A percentile compares a stretch with the other conserved stretches of the same genome.
Conservation (phyloP, 1,284 basidiomycete genomes). For the Rhizoctonia solani region DNA sequence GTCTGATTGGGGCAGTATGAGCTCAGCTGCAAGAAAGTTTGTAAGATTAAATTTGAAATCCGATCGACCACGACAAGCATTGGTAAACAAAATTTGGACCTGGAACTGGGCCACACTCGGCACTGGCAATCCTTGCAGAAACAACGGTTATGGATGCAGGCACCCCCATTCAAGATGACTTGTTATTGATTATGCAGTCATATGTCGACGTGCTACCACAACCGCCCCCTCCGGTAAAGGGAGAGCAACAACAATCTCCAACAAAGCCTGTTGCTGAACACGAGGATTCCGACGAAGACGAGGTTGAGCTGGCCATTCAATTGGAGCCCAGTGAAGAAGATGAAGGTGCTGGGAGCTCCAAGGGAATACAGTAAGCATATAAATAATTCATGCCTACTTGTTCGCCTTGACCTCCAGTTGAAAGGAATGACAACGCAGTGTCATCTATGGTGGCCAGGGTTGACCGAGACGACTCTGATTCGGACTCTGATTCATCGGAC, state of each 20-base stretch:
- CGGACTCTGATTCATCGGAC: constrained; percentile 40
- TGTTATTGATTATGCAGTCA: constrained; percentile 30
- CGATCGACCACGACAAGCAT: constrained; percentile 3
- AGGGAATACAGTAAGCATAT: constrained; percentile 14
- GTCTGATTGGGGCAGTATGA: no score
- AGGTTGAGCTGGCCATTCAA: constrained; percentile 10
- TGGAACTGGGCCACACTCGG: background rate
- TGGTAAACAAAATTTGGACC: constrained; percentile 24
- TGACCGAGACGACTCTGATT: constrained; percentile 1
- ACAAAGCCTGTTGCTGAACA: background rate
- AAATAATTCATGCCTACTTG: background rate
- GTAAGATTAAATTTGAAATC: background rate
- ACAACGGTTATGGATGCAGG: background rate
- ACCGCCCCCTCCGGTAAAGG: no score
- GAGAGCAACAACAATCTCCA: no score
- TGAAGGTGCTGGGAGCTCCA: background rate
- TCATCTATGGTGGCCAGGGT: background rate
- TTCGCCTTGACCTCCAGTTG: background rate
- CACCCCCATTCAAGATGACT: constrained; percentile 12
- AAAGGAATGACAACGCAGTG: background rate
- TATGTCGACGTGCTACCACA: constrained; percentile 10
- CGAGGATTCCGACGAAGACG: constrained; percentile 30
- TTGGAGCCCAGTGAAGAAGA: constrained; percentile 4
- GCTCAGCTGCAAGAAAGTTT: background rate
- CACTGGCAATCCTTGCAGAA: background rate